Evolutionary conservation across 495 filamentous ascomycete species (phyloP).

Genomic region (Barbatosphaeria neglecta): DNA sequence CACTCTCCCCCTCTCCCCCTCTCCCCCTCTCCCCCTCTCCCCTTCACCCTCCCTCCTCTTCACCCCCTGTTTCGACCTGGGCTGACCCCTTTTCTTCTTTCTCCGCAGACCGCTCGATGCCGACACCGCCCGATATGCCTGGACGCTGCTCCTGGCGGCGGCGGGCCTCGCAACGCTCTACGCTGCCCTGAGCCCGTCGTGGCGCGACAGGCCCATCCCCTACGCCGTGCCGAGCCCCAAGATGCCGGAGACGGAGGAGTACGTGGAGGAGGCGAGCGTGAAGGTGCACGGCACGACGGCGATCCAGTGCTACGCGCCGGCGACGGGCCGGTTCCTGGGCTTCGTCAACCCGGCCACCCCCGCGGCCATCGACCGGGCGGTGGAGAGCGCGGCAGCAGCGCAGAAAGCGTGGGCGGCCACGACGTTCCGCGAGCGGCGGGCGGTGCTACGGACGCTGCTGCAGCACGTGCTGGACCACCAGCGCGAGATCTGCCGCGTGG

Average conservation of each 20-base stretch:
- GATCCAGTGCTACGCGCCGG: conserved; percentile 83
- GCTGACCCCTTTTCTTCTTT: too few species aligned
- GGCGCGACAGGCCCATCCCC: conserved; percentile 16
- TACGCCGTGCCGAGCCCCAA: conserved; percentile 29
- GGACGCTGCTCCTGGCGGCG: neutral
- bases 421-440: conserved; percentile 63
- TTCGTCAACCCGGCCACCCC: conserved; percentile 66
- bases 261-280: conserved; percentile 50
- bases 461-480: conserved; percentile 83
- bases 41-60: too few species aligned
- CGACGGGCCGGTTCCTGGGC: conserved; percentile 75
- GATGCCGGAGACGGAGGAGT: conserved; percentile 37
- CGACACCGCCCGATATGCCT: neutral
- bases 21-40: neutral
- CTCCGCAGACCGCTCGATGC: neutral
- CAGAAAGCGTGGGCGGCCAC: conserved; percentile 75
- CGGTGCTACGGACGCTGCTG: conserved; percentile 69
- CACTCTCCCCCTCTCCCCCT: neutral
- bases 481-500: conserved; percentile 70
- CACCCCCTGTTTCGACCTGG: too few species aligned
- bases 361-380: conserved; percentile 68
- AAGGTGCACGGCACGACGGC: conserved; percentile 44
- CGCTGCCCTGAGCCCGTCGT: neutral
- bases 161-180: neutral
- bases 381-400: conserved; percentile 60